Base-by-base conservation (phyloP, 2,329 filamentous ascomycete species). In the Magnaporthiopsis incrustans region DNA sequence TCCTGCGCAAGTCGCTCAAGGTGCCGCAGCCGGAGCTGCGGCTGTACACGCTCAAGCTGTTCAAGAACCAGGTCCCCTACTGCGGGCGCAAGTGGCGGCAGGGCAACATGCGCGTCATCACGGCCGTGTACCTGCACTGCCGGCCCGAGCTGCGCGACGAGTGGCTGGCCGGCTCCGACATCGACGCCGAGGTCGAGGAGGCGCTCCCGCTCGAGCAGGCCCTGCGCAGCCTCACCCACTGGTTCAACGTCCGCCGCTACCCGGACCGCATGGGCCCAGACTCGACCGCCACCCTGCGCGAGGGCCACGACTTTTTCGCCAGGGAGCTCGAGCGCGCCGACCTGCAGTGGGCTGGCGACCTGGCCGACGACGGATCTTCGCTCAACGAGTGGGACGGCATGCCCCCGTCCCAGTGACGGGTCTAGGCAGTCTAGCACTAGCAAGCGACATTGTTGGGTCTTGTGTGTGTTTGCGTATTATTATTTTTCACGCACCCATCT, bases 1-100 rank as follows among this genome's bases (percentile, higher is more conserved):
- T 97, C 70, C 84, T 99, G 32, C 90, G 92, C 70, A 97, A 97
- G 75, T 89, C 90, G 7, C 85, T 99, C 22, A 94, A 95, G 69
- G 89, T 97, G 27, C 94, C 94, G 0, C 92, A 99, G 71, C 89
- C 88, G 2, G 85, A 92, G 71, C 82, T 99, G 57, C 88, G 95
- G 7, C 87, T 97, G 58, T 98, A 98, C 79, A 97, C 95, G 0
- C 85, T 99, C 69, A 99, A 99, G 77, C 84, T 99, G 0, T 98
- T 98, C 87, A 99, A 99, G 77, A 95, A 92, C 66, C 95, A 99
- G 76, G 95, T 99, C 5, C 95, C 95, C 1, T 99, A 97, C 80
- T 98, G 94, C 75, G 94, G 95, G 27, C 89, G 95, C 58, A 99
- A 99, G 78, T 99, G 95, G 95, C 88, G 95, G 18, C 95, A 98